phyloP scores from a whole-genome alignment of 2,329 filamentous ascomycete species.

The Diaporthe velutina region DNA sequence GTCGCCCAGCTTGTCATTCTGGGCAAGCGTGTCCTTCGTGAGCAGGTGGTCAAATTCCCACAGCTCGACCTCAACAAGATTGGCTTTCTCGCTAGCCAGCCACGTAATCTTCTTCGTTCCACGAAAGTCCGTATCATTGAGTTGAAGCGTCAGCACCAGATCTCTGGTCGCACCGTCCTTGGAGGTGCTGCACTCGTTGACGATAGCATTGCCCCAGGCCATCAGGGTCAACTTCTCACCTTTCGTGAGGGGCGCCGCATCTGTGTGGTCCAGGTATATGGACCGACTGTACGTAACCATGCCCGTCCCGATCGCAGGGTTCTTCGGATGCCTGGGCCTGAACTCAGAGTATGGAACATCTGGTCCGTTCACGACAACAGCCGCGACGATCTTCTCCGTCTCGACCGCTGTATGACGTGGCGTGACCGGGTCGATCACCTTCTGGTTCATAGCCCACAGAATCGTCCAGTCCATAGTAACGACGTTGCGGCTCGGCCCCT shows the following conservation, averaged over 20 bases:
- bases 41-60: constrained; percentile 97
- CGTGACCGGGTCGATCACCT: constrained; percentile 82
- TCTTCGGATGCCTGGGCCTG: constrained; percentile 91
- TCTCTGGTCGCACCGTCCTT: constrained; percentile 71
- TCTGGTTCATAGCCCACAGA: constrained; percentile 82
- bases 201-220: constrained; percentile 94
- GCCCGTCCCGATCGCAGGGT: constrained; percentile 85
- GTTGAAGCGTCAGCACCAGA: constrained; percentile 85
- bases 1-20: constrained; percentile 87
- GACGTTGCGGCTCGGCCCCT: constrained; percentile 86
- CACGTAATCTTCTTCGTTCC: constrained; percentile 98
- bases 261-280: constrained; percentile 87
- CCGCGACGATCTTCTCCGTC: constrained; percentile 77
- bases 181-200: constrained; percentile 70
- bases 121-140: constrained; percentile 92
- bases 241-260: constrained; percentile 83
- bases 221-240: constrained; percentile 95
- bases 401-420: constrained; percentile 81
- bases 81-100: constrained; percentile 80
- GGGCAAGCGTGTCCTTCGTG: constrained; percentile 92
- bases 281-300: constrained; percentile 83
- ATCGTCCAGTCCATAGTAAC: constrained; percentile 86
- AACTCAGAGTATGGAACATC: constrained; percentile 75
- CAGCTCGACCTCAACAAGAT: constrained; percentile 84
- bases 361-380: constrained; percentile 75